A percentile compares a stretch with the other conserved stretches of the same genome.
Conservation (phyloP, 768 basidiomycete species). For the Amanita muscaria region DNA sequence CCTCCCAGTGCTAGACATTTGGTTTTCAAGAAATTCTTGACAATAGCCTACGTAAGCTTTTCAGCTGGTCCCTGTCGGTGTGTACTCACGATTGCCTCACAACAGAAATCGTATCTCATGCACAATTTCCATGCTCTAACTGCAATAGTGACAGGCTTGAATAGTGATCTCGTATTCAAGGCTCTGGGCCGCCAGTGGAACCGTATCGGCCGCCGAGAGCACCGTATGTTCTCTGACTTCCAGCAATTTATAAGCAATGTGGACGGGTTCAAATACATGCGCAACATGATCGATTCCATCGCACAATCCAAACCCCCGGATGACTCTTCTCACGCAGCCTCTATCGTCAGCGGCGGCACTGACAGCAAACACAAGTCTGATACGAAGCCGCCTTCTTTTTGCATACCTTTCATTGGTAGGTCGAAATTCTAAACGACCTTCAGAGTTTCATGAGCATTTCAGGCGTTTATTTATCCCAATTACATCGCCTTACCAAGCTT, state of each 20-base stretch:
- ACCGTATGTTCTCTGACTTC: slow-evolving; percentile 64
- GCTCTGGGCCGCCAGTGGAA: slow-evolving; percentile 60
- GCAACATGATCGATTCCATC: slow-evolving; percentile 53
- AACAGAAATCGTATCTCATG: slow-evolving; percentile 70
- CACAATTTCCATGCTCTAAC: slow-evolving; percentile 74
- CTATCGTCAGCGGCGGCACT: slow-evolving; percentile 38
- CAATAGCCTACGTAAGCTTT: slow-evolving; percentile 70
- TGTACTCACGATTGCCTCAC: not conserved
- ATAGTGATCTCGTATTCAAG: slow-evolving; percentile 55
- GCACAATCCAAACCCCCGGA: slow-evolving; percentile 58
- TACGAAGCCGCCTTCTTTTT: slow-evolving; percentile 41
- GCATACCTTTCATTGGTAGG: slow-evolving; percentile 80
- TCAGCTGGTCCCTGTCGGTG: not conserved
- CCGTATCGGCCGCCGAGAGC: slow-evolving; percentile 61
- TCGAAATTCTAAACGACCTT: slow-evolving; percentile 8
- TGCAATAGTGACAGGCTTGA: slow-evolving; percentile 72
- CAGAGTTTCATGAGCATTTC: slow-evolving; percentile 2
- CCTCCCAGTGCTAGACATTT: slow-evolving; percentile 52
- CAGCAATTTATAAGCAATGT: slow-evolving; percentile 52
- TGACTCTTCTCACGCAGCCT: slow-evolving; percentile 42
- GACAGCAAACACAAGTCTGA: slow-evolving; percentile 32
- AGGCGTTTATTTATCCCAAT: slow-evolving; percentile 74
- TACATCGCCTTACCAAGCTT: slow-evolving; percentile 53
- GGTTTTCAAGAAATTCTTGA: slow-evolving; percentile 73
- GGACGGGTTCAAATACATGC: slow-evolving; percentile 71